Evolutionary conservation across 208 protist species (phyloP).

Genomic region (Leishmania martiniquensis): DNA sequence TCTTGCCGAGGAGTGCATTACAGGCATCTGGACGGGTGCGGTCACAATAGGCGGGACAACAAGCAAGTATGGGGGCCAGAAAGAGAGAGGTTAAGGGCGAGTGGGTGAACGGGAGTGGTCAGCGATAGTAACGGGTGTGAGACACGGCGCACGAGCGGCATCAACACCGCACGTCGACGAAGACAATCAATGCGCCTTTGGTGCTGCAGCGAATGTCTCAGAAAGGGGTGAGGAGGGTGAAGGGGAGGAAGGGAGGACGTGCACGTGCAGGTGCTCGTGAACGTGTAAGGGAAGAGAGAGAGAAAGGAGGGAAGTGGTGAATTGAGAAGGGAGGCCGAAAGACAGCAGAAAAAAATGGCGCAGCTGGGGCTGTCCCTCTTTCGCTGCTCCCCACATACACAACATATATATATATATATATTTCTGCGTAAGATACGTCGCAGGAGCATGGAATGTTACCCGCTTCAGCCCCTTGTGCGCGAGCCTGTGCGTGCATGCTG

Average conservation of each 20-base stretch:
- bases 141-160: not conserved
- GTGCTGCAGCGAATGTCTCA: not conserved
- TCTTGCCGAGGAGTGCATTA: not conserved
- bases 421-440: no score
- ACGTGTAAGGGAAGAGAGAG: not conserved
- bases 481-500: not conserved
- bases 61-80: no score
- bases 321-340: no score
- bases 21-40: not conserved
- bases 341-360: no score
- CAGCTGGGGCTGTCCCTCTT: no score
- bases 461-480: no score
- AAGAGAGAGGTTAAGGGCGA: no score
- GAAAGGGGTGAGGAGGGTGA: not conserved
- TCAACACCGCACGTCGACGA: not conserved
- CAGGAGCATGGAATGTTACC: no score
- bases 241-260: not conserved
- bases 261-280: not conserved
- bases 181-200: not conserved
- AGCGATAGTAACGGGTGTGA: not conserved
- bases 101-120: not conserved
- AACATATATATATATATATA: no score
- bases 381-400: no score
- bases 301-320: not conserved
- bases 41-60: no score